Conservation (phyloP, 305 asterid genomes). For the Rubia peregrina region DNA sequence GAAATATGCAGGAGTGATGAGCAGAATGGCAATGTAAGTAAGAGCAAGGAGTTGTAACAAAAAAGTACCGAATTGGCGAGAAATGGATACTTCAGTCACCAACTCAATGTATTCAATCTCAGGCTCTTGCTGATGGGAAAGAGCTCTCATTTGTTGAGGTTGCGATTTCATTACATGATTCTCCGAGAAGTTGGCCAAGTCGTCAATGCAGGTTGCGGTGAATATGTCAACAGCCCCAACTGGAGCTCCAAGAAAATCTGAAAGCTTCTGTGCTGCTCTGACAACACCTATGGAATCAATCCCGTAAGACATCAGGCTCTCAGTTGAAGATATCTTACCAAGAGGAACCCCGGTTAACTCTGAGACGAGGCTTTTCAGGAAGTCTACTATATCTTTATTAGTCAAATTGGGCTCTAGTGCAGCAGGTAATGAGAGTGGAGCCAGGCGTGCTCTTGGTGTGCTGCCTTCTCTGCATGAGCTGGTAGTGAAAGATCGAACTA, state of each 20-base stretch:
- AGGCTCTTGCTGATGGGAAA: slow-evolving; percentile 25
- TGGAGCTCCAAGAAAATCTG: slow-evolving; percentile 65
- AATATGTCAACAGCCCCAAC: slow-evolving; percentile 77
- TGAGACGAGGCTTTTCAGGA: slow-evolving; percentile 42
- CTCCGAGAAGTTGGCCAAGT: slow-evolving; percentile 61
- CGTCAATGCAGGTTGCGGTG: slow-evolving; percentile 65
- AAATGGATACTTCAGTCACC: slow-evolving; percentile 33
- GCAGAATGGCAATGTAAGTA: slow-evolving; percentile 37
- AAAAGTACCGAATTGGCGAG: slow-evolving; percentile 34
- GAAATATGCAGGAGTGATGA: slow-evolving; percentile 48
- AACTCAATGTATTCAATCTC: slow-evolving; percentile 31
- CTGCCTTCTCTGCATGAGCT: slow-evolving; percentile 67
- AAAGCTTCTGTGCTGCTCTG: slow-evolving; percentile 76
- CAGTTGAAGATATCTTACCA: slow-evolving; percentile 48
- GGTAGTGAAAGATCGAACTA: slow-evolving; percentile 63
- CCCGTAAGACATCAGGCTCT: slow-evolving; percentile 54
- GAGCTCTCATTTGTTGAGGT: slow-evolving; percentile 28
- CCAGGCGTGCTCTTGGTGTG: slow-evolving; percentile 54
- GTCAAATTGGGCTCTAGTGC: slow-evolving; percentile 25
- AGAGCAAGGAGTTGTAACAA: slow-evolving; percentile 48
- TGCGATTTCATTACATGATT: slow-evolving; percentile 38
- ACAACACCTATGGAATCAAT: slow-evolving; percentile 83
- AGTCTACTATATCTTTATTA: slow-evolving; percentile 44
- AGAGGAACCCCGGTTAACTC: slow-evolving; percentile 53
- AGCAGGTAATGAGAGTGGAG: slow-evolving; percentile 24